Conservation (phyloP, 768 basidiomycete genomes). For the Hydnomerulius pinastri region DNA sequence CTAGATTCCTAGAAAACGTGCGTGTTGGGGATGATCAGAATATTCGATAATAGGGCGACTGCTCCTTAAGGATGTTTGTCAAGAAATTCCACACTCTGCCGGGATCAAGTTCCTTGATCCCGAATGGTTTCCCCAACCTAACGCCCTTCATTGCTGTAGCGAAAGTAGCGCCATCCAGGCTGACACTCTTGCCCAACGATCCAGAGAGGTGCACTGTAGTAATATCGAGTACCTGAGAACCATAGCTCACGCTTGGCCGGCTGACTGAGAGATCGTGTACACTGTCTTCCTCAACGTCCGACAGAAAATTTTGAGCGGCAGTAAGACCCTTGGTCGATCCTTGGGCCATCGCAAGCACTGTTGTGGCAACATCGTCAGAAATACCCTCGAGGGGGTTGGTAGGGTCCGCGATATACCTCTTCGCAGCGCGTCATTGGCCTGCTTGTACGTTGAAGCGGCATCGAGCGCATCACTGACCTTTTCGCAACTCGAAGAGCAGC, state of each 20-base stretch:
- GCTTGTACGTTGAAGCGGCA: conserved; percentile 1
- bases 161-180: background rate
- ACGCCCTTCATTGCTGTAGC: conserved; percentile 1
- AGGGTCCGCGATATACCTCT: background rate
- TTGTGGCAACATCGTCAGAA: background rate
- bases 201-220: conserved; percentile 8
- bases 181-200: conserved; percentile 1
- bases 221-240: background rate
- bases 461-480: too few species aligned
- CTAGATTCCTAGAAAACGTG: too few species aligned
- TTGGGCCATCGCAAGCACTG: background rate
- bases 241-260: background rate
- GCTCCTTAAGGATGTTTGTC: background rate
- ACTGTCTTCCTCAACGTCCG: background rate
- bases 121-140: background rate
- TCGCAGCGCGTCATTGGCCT: background rate
- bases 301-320: background rate
- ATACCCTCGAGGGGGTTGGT: background rate
- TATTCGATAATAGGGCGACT: too few species aligned
- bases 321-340: background rate
- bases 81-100: background rate
- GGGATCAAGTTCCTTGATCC: conserved; percentile 1
- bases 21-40: too few species aligned
- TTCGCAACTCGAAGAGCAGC: too few species aligned
- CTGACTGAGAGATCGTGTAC: background rate